Evolutionary conservation across 371 early-diverging fungal species (phyloP).

Genomic region (Mucor saturninus): DNA sequence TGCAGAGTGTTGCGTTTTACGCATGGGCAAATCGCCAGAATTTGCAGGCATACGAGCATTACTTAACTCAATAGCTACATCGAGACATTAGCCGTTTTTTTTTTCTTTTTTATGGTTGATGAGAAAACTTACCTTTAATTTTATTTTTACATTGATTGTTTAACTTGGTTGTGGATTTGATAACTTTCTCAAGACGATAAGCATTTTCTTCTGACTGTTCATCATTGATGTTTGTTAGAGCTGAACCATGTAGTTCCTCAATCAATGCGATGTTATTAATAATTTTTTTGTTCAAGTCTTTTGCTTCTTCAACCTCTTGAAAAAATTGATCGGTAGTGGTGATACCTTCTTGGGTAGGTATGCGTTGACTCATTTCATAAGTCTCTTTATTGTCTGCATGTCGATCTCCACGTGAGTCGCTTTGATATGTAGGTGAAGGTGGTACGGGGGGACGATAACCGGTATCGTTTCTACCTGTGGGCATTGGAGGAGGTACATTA

Average conservation of each 20-base stretch:
- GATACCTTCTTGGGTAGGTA: conserved; percentile 18
- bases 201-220: conserved; percentile 65
- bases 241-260: conserved; percentile 70
- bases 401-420: conserved; percentile 35
- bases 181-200: conserved; percentile 69
- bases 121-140: conserved; percentile 45
- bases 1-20: conserved; percentile 60
- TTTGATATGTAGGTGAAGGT: conserved; percentile 45
- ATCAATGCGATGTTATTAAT: conserved; percentile 69
- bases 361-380: conserved; percentile 49
- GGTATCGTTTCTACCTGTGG: conserved; percentile 32
- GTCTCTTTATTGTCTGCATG: conserved; percentile 46
- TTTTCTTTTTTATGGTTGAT: not conserved
- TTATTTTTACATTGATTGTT: conserved; percentile 66
- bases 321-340: conserved; percentile 55
- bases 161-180: conserved; percentile 67
- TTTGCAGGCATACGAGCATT: conserved; percentile 52
- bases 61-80: conserved; percentile 55
- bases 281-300: conserved; percentile 67
- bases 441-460: conserved; percentile 47
- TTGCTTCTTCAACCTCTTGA: conserved; percentile 63
- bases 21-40: conserved; percentile 69
- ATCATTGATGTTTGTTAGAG: conserved; percentile 73
- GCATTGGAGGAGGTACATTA: conserved; percentile 48
- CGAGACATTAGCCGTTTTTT: no score